A percentile compares a stretch with the other conserved stretches of the same genome.
Evolutionary conservation across 2,329 filamentous ascomycete species (phyloP).

Genomic region (Hirsutella minnesotensis): DNA sequence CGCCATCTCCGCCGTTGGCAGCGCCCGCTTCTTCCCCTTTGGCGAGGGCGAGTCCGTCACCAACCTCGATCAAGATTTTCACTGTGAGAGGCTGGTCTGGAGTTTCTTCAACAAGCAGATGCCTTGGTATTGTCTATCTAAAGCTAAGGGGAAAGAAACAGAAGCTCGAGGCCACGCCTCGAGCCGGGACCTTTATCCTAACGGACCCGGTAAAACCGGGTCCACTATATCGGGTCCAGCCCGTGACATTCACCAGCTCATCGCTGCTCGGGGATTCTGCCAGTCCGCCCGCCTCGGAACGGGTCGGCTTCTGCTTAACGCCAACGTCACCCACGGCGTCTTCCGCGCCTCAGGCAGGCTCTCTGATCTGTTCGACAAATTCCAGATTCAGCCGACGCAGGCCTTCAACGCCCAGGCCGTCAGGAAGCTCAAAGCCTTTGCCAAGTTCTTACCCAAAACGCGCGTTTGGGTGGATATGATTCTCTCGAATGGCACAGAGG

Average conservation of each 20-base stretch:
- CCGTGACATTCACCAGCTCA: slow-evolving; percentile 22
- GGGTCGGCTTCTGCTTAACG: slow-evolving; percentile 40
- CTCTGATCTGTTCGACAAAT: slow-evolving; percentile 17
- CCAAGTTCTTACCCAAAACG: slow-evolving; percentile 26
- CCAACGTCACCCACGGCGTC: slow-evolving; percentile 41
- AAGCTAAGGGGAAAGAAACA: too few species aligned
- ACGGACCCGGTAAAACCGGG: too few species aligned
- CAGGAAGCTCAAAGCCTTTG: slow-evolving; percentile 15
- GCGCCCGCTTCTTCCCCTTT: slow-evolving; percentile 36
- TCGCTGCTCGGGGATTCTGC: slow-evolving; percentile 40
- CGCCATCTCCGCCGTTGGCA: slow-evolving; percentile 28
- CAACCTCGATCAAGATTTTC: slow-evolving; percentile 14
- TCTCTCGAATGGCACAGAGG: slow-evolving; percentile 17
- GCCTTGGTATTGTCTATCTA: too few species aligned
- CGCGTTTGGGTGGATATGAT: slow-evolving; percentile 22
- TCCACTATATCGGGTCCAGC: too few species aligned
- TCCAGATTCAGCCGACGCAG: slow-evolving; percentile 10
- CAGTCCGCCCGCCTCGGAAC: slow-evolving; percentile 42
- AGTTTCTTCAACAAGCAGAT: too few species aligned
- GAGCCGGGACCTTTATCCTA: too few species aligned
- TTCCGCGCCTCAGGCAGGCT: slow-evolving; percentile 31
- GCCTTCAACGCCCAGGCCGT: not conserved
- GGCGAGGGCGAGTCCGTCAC: slow-evolving; percentile 14
- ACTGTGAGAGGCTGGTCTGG: too few species aligned
- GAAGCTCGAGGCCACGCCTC: too few species aligned